phyloP scores from a whole-genome alignment of 495 filamentous ascomycete species.

The Neurospora sp. region DNA sequence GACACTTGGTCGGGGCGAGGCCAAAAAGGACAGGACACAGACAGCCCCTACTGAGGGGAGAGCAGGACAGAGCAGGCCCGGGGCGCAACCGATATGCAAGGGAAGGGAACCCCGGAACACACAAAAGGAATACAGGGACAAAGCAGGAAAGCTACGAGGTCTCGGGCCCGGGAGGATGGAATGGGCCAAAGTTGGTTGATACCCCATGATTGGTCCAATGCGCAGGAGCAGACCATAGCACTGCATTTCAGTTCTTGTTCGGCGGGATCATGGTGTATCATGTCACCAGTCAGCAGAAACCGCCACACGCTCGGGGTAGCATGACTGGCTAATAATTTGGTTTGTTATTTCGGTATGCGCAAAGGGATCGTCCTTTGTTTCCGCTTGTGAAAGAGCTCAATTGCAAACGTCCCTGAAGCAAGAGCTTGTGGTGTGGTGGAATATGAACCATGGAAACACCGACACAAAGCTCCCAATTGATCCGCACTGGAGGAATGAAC shows the following conservation, averaged over 20 bases:
- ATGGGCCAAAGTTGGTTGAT: background rate
- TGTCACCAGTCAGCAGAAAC: background rate
- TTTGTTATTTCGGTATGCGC: background rate
- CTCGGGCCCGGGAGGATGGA: background rate
- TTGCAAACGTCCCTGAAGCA: background rate
- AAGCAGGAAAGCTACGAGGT: background rate
- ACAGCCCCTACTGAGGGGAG: background rate
- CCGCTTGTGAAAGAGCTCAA: background rate
- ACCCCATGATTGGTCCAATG: background rate
- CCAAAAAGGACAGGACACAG: background rate
- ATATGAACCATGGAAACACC: background rate
- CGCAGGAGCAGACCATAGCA: background rate
- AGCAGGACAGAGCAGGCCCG: background rate
- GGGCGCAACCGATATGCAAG: background rate
- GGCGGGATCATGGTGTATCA: background rate
- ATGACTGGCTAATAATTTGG: background rate
- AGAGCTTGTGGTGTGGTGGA: background rate
- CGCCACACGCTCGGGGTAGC: background rate
- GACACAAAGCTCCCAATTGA: background rate
- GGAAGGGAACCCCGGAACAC: background rate
- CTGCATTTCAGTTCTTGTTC: background rate
- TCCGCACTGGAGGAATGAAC: background rate
- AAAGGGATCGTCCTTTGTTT: background rate
- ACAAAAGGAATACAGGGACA: background rate
- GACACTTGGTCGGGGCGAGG: background rate